Base-by-base conservation (phyloP, 78 protist genomes). In the Guillardia theta region DNA sequence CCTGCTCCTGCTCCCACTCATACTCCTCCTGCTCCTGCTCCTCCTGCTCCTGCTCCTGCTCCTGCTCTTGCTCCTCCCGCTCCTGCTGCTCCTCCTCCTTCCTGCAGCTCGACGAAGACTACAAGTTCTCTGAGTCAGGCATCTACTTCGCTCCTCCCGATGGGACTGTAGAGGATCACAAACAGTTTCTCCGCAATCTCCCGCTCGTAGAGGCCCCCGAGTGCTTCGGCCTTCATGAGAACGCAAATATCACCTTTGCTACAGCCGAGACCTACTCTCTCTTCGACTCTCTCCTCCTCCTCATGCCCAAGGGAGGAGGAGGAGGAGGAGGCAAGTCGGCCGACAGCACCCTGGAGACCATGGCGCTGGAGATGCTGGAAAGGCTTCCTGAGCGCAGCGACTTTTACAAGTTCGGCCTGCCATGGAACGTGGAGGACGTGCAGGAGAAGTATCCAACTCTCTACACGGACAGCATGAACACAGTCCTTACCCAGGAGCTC, bases 221-320 rank as follows among this genome's bases (percentile, higher is more conserved):
- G 48, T 18, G 41, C 6, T 24, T 70, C 6, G 98, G 98, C n/a
- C 30, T 98, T 93, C 98, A 97, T 92, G 95, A 48, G 53, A 97
- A 97, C 94, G 99, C 98, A 30, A 88, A 94, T 70, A 95, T 98
- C 64, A 94, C 95, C 15, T 96, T 43, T 83, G 98, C 97, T 24
- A 70, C 2, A 54, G 58, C 94, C 10, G 98, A 95, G 39, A 94
- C 98, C 19, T 8, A n/a, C 45, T 0, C 0, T 33, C 41, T 98
- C 48, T 62, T 97, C 76, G 18, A 22, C 41, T 41, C 92, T 4
- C 22, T 96, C 8, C 64, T 97, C 12, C 6, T 8, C 44, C 83
- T 97, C 24, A 70, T 70, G 83, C 98, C 96, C 96, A 97, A 97
- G 45, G 92, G 36, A 2, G 93, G 88, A 9, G 88, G 90, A 62